Evolutionary conservation across 129 eudicot species (phyloP), one percentile per base, ranked within the genome.

Genomic region (Flaveria sonorensis): DNA sequence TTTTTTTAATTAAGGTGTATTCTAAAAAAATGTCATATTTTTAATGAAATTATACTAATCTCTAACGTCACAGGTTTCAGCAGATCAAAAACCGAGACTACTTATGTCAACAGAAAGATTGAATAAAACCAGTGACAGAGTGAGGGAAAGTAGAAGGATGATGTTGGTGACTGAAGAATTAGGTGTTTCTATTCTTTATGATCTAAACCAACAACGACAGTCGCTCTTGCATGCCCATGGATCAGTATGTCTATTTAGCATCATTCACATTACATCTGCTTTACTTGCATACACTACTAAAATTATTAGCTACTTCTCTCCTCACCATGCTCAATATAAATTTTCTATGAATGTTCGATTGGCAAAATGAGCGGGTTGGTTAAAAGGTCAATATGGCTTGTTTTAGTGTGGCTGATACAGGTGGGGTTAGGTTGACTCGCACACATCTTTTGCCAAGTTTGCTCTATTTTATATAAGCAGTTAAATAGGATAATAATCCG

Each of bases 201-300:
- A 87, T 87, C 71, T 87, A 77, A 79, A 87, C 53, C 89, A 82
- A 78, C 92, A 85, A 77, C 81, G 89, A 5, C 89, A 87, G 81
- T 82, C 92, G 39, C 89, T 87, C 69, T 72, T 87, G 62, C 92
- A 87, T 77, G 81, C 87, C 57, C 86, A 87, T 75, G 73, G 77
- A 71, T 82, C 86, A 67, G 92, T 87, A 82, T 30, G 36, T 14
- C 45, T 55, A 32, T n/a, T 56, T 56, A 56, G 3, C 12, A 19
- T 56, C 26, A 52, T 56, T 56, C 15, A 18, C 28, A 18, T 56
- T 56, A 10, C 20, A 56, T 56, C 1, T 56, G 62, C 28, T 56
- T 53, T n/a, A 53, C 24, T n/a, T 53, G 24, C 56, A 50, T 50
- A 50, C n/a, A 50, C 56, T 16, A 16, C 56, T 50, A 50, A 0